A percentile compares a stretch with the other conserved stretches of the same genome.
phyloP scores from a whole-genome alignment of 805 yeast genomes.

The Saccharomyces kudriavzevii region DNA sequence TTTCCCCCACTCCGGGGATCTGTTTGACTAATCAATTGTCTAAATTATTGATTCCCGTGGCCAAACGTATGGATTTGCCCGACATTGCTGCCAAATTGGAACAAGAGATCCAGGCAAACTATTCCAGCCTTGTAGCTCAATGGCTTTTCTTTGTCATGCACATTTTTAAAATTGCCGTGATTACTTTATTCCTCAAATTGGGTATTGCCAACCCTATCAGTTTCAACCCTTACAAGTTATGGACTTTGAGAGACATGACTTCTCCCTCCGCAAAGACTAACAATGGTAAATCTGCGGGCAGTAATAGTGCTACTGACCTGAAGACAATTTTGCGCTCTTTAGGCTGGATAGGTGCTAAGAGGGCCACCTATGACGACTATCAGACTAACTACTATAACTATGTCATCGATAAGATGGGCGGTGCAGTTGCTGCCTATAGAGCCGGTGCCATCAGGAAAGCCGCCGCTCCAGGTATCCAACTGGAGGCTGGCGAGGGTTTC shows the following conservation, averaged over 20 bases:
- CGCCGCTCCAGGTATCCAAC: slow-evolving; percentile 48
- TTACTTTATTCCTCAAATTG: slow-evolving; percentile 50
- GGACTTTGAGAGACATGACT: slow-evolving; percentile 30
- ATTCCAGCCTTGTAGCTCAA: slow-evolving; percentile 43
- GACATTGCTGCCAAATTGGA: slow-evolving; percentile 40
- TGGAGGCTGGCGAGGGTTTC: slow-evolving; percentile 81
- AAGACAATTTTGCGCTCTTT: slow-evolving; percentile 44
- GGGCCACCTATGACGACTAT: slow-evolving; percentile 62
- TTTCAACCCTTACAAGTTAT: slow-evolving; percentile 34
- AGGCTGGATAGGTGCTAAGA: slow-evolving; percentile 95
- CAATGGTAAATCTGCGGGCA: slow-evolving; percentile 9
- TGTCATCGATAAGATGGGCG: slow-evolving; percentile 61
- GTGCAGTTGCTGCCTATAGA: slow-evolving; percentile 66
- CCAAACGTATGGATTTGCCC: slow-evolving; percentile 31
- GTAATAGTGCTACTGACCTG: slow-evolving; percentile 7
- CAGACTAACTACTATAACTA: slow-evolving; percentile 57
- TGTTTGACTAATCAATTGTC: slow-evolving; percentile 61
- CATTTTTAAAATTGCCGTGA: slow-evolving; percentile 45
- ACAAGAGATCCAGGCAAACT: slow-evolving; percentile 40
- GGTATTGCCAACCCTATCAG: slow-evolving; percentile 77
- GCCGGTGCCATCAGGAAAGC: slow-evolving; percentile 59
- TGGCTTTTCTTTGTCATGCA: slow-evolving; percentile 67
- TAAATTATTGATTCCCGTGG: slow-evolving; percentile 27
- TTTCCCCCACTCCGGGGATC: slow-evolving; percentile 88
- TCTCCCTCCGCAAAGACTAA: slow-evolving; percentile 10